Percentiles rank a stretch among this genome's conserved stretches.
phyloP scores from a whole-genome alignment of 768 basidiomycete genomes.

The Flagelloscypha sp. region DNA sequence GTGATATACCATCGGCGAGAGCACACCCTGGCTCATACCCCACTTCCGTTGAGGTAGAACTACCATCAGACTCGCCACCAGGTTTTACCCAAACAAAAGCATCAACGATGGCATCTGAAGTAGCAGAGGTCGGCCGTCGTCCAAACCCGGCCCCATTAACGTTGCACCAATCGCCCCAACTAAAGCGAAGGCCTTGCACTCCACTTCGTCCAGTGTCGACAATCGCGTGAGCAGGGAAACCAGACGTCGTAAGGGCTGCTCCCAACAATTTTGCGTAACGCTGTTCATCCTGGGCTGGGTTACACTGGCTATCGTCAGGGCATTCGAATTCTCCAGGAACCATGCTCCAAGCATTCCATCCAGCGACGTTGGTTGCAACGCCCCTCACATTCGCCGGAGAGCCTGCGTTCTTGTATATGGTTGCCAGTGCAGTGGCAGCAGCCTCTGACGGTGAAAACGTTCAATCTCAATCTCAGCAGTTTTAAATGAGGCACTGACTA shows the following conservation, averaged over 20 bases:
- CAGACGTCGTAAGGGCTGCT: conserved; percentile 31
- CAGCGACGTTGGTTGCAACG: conserved; percentile 50
- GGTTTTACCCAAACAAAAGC: conserved; percentile 35
- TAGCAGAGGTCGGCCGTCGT: conserved; percentile 24
- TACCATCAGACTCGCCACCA: conserved; percentile 32
- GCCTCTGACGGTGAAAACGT: too few relatives aligned
- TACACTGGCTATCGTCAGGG: conserved; percentile 34
- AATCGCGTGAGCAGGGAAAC: conserved; percentile 56
- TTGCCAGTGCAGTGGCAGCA: too few relatives aligned
- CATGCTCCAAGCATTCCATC: conserved; percentile 35
- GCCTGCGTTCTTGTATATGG: conserved; percentile 42
- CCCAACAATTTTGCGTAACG: conserved; percentile 52
- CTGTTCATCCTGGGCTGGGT: conserved; percentile 54
- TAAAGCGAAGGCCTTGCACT: conserved; percentile 48
- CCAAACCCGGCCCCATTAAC: conserved; percentile 32
- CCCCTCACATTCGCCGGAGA: conserved; percentile 53
- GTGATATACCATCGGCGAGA: conserved; percentile 8
- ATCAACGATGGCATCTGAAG: conserved; percentile 21
- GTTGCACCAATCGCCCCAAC: conserved; percentile 63
- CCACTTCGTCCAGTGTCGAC: conserved; percentile 63
- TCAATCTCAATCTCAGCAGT: too few relatives aligned
- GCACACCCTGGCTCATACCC: conserved; percentile 24
- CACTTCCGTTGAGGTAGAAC: conserved; percentile 22
- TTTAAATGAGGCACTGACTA: conserved; percentile 44
- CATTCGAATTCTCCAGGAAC: neutral